Conservation (phyloP, 768 basidiomycete genomes). For the Boletus rex-veris region DNA sequence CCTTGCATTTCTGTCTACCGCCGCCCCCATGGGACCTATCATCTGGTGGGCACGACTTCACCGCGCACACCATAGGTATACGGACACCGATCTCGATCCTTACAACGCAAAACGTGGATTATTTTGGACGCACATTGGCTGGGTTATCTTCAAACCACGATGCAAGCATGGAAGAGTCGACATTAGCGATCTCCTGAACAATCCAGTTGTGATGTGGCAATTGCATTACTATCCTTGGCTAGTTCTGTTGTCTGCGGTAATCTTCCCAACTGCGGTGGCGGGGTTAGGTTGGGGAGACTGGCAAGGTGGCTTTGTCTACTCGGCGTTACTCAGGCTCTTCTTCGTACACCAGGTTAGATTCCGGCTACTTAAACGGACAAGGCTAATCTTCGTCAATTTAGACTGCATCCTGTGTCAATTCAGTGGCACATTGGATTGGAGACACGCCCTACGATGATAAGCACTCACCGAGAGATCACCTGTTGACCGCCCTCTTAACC, state of each 20-base stretch:
- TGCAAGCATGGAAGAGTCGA: conserved; percentile 1
- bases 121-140: neutral
- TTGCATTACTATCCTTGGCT: neutral
- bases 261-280: conserved; percentile 1
- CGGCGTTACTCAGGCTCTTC: conserved; percentile 1
- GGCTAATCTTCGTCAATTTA: neutral
- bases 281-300: conserved; percentile 5
- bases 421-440: conserved; percentile 1
- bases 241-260: neutral
- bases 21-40: neutral
- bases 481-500: conserved; percentile 1
- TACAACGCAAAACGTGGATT: neutral
- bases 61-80: conserved; percentile 4
- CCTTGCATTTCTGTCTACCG: neutral
- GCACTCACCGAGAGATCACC: neutral
- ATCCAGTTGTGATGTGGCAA: conserved; percentile 4
- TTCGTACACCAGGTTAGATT: neutral
- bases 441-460: conserved; percentile 4
- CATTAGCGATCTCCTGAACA: conserved; percentile 1
- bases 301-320: conserved; percentile 3
- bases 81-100: conserved; percentile 8
- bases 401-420: conserved; percentile 2
- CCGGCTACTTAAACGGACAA: neutral
- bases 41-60: conserved; percentile 1
- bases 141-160: conserved; percentile 1